Evolutionary conservation across 495 filamentous ascomycete species (phyloP).

Genomic region (Aspergillus sclerotioniger): DNA sequence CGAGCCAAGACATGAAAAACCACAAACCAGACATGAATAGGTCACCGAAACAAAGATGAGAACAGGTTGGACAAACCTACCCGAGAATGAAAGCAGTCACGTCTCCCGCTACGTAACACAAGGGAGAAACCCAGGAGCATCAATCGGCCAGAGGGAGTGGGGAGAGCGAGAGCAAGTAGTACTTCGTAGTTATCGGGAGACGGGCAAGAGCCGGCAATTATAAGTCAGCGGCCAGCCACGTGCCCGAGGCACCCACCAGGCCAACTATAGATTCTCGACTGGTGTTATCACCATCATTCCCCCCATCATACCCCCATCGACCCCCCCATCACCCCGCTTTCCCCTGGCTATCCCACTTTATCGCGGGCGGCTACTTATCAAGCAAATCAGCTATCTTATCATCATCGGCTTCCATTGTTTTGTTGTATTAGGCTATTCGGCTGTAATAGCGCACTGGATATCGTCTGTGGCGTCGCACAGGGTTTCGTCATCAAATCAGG

Average conservation of each 20-base stretch:
- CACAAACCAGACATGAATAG: no score
- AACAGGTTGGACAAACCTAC: no score
- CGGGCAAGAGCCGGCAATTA: neutral
- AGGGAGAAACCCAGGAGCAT: neutral
- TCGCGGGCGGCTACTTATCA: no score
- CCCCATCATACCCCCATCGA: no score
- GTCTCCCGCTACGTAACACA: neutral
- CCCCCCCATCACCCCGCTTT: neutral
- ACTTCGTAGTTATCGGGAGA: neutral
- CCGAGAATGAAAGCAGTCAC: no score
- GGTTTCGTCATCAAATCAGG: conserved; percentile 1
- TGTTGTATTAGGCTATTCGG: conserved; percentile 1
- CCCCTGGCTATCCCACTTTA: no score
- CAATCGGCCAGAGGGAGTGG: neutral
- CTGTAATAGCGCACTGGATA: neutral
- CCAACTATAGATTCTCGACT: no score
- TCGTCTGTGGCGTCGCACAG: neutral
- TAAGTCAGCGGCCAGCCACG: conserved; percentile 2
- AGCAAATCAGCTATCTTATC: neutral
- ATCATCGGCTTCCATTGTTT: neutral
- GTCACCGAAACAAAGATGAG: no score
- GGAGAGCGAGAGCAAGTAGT: neutral
- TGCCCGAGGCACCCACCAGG: neutral
- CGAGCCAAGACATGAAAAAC: no score
- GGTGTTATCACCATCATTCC: no score